These are phyloP conservation scores for Kurtzmaniella quercitrusa DNA, from an alignment of 1,139 yeast genomes.

Conservation along the genomic window DNA sequence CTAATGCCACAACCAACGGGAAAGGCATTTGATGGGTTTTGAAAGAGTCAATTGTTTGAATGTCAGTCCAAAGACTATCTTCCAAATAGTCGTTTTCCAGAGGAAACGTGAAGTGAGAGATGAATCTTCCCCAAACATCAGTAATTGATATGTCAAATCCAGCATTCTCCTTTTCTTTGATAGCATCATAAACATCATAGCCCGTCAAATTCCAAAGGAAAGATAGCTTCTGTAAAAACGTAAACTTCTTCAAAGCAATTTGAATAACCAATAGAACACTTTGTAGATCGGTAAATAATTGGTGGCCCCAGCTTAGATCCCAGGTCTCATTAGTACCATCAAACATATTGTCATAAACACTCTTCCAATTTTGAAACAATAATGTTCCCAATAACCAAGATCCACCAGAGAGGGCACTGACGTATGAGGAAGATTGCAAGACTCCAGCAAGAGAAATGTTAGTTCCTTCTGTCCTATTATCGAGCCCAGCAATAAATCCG, in stretches of 20 bases:
- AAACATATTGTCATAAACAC: conserved; percentile 30
- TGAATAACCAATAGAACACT: conserved; percentile 8
- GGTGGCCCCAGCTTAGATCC: conserved; percentile 12
- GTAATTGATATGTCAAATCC: conserved; percentile 29
- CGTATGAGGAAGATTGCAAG: conserved; percentile 33
- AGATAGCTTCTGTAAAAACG: too few species aligned
- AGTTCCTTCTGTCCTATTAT: conserved; percentile 61
- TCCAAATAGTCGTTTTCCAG: conserved; percentile 20
- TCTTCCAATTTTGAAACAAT: conserved; percentile 29
- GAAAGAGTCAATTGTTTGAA: conserved; percentile 24
- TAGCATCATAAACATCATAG: conserved; percentile 25
- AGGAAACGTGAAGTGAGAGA: conserved; percentile 36
- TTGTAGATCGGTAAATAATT: background rate
- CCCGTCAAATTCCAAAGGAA: conserved; percentile 34
- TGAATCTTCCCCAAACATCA: conserved; percentile 37
- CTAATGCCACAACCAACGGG: conserved; percentile 33
- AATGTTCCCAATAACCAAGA: conserved; percentile 36
- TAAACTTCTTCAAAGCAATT: background rate
- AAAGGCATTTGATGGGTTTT: conserved; percentile 37
- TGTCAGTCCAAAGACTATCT: conserved; percentile 28
- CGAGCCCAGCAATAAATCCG: conserved; percentile 77
- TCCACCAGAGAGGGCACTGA: conserved; percentile 39
- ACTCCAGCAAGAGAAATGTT: conserved; percentile 33
- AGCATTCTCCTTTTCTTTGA: conserved; percentile 26
- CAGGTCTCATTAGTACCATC: conserved; percentile 14